Evolutionary conservation across 192 early-diverging fungal genomes (phyloP), one percentile per base, ranked within the genome.

Genomic region (Coemansia sp.): DNA sequence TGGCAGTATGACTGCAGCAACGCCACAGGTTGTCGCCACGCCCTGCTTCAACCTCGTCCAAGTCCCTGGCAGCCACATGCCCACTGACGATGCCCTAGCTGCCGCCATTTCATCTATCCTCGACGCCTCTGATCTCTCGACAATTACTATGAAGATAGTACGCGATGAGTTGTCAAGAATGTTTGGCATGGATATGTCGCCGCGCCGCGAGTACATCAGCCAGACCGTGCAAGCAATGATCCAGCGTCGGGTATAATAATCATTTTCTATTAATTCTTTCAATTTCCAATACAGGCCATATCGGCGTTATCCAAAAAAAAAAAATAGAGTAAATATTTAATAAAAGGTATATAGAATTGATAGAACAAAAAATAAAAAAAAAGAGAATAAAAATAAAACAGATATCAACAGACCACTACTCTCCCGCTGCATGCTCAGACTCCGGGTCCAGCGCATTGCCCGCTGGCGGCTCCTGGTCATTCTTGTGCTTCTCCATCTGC

Each of bases 71-170:
- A 58, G 37, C 50, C 68, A 78, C 51, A 70, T 78, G 17, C 75
- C 71, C 15, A 74, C 77, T 38, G 72, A 73, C 55, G 76, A 69
- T 17, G 72, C 79, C n/a, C 80, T 94, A 34, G 74, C 88, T 2
- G 67, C 69, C 29, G 84, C 89, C 68, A 89, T 94, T 46, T 85
- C 85, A 62, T 89, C 90, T 68, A 93, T 97, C 41, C 86, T 99
- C 31, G 76, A 88, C 15, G 92, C 90, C 0, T 93, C 94, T 10
- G 92, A 99, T 68, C 80, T 99, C 55, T 97, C 96, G 95, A 93
- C 91, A 11, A 91, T 99, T 48, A 99, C 96, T 42, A 98, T 98
- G 88, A 98, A 98, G 82, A 91, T 92, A 86, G 95, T 98, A 14
- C 93, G 97, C 59, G 92, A 96, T 64, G 87, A 95, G 75, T 74